Evolutionary conservation across 192 early-diverging fungal genomes (phyloP), one percentile per base, ranked within the genome.

Genomic region (Rhizophagus sp.): DNA sequence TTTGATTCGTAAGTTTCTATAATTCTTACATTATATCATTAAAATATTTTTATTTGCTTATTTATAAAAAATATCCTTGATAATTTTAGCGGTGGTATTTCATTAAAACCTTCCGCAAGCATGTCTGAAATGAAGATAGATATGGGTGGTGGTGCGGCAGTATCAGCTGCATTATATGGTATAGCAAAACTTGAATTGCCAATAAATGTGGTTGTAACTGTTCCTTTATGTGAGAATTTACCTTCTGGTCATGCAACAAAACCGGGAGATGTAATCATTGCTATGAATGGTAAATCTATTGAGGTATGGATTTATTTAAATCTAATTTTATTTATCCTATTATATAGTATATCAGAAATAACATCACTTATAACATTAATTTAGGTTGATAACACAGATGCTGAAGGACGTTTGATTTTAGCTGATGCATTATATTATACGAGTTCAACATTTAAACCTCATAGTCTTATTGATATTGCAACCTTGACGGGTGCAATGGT

Each of bases 81-180:
- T 69, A 47, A 65, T 49, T 62, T 52, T 83, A 93, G 91, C 27
- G 95, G 95, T 70, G 94, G 94, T 52, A 93, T 95, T 80, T 95
- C 92, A 34, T 86, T 98, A 62, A 98, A 98, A 83, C 94, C 94
- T 22, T 91, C 92, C 30, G 85, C 86, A 63, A 90, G 88, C 65
- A 98, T 98, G 97, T 93, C 92, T 12, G 62, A 89, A 72, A 98
- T 98, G 97, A 97, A 97, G 83, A 96, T 95, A 72, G 97, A 98
- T 80, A 96, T 98, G 95, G 96, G 93, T 49, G 96, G 97, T 39
- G 97, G 95, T 24, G 96, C 97, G 1, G 88, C 90, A 0, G 94
- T 95, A 0, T 88, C 92, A 1, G 88, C 91, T 8, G 90, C 94
- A 22, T 81, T 96, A 82, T 92, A 91, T 78, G 96, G 91, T 24